phyloP scores from a whole-genome alignment of 192 early-diverging fungal genomes.

The Allomyces javanicus region DNA sequence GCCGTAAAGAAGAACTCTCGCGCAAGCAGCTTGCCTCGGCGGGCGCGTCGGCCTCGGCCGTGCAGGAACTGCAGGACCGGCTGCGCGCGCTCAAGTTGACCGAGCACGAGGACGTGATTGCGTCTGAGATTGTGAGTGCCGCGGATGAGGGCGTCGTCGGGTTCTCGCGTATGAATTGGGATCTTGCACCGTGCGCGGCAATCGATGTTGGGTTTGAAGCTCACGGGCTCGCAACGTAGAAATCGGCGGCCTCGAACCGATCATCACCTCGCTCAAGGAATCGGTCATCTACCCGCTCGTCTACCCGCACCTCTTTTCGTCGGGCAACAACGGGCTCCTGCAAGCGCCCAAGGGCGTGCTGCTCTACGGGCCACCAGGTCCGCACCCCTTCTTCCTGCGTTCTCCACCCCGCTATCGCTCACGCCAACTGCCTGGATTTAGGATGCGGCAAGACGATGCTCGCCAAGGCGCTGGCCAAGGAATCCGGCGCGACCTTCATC shows the following conservation, averaged over 20 bases:
- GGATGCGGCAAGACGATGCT: conserved; percentile 97
- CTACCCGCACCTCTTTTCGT: conserved; percentile 78
- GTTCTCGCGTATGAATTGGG: conserved; percentile 31
- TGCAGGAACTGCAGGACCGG: conserved; percentile 32
- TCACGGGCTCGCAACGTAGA: conserved; percentile 17
- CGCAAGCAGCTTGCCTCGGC: conserved; percentile 3
- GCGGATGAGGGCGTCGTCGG: conserved; percentile 72
- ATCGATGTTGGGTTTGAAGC: neutral
- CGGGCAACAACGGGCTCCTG: conserved; percentile 29
- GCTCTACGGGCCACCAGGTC: conserved; percentile 78
- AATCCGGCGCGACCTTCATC: conserved; percentile 94
- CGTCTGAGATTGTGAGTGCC: conserved; percentile 67
- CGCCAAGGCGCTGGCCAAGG: conserved; percentile 91
- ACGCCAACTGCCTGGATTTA: neutral
- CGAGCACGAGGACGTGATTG: conserved; percentile 87
- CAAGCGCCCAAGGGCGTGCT: conserved; percentile 87
- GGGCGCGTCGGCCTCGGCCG: neutral
- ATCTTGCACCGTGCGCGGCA: conserved; percentile 2
- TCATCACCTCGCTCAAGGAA: conserved; percentile 78
- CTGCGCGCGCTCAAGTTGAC: conserved; percentile 65
- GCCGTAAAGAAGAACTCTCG: conserved; percentile 47
- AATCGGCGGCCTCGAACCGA: conserved; percentile 82
- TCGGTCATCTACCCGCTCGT: conserved; percentile 89
- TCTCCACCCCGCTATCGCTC: no score
- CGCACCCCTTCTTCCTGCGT: neutral